phyloP scores from a whole-genome alignment of 2,329 filamentous ascomycete genomes.

The Fusarium torulosum region DNA sequence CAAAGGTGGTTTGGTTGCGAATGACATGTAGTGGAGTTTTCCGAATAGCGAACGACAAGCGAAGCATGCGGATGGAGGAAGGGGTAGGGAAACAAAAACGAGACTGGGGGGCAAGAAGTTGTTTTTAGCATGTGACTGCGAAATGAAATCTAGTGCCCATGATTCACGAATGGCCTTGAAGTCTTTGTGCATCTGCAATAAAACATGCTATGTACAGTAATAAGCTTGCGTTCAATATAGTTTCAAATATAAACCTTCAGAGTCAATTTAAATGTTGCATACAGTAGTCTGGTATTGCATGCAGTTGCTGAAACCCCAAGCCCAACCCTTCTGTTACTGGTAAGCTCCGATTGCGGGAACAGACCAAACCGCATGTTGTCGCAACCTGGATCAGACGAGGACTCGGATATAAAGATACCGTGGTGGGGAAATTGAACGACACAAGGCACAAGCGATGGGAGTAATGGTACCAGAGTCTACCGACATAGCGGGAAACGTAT shows the following conservation, averaged over 20 bases:
- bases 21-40: conserved; percentile 42
- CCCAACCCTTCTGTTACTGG: conserved; percentile 1
- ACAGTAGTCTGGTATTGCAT: background rate
- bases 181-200: background rate
- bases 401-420: conserved; percentile 33
- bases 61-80: background rate
- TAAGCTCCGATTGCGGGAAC: conserved; percentile 36
- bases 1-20: conserved; percentile 38
- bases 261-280: background rate
- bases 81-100: too few species aligned
- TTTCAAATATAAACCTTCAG: background rate
- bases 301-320: conserved; percentile 1
- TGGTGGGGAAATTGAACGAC: conserved; percentile 17
- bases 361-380: conserved; percentile 32
- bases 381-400: conserved; percentile 33
- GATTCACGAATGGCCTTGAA: conserved; percentile 3
- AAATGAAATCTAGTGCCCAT: conserved; percentile 15
- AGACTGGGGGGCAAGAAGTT: background rate
- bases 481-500: background rate
- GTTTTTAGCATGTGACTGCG: conserved; percentile 45
- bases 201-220: background rate
- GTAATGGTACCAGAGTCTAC: conserved; percentile 4
- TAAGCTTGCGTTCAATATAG: background rate
- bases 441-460: conserved; percentile 2
- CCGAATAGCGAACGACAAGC: conserved; percentile 32